Conservation (phyloP, 805 yeast species). For the Ogataea trehaloabstinens region DNA sequence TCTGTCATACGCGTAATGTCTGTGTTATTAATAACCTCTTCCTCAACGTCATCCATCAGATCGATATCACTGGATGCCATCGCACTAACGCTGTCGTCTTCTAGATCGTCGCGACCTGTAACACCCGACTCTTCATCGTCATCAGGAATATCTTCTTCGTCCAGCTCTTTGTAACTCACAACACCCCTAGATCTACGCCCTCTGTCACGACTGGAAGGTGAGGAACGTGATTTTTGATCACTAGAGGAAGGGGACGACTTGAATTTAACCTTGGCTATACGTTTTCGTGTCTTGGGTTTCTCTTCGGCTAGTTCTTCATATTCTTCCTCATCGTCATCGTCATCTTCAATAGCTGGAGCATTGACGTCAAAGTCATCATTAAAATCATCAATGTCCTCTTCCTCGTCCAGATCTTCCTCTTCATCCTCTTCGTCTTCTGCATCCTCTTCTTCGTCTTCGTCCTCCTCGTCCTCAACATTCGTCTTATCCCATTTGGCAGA, state of each 20-base stretch:
- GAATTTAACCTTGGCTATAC: background rate
- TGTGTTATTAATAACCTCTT: conserved; percentile 38
- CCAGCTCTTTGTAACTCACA: conserved; percentile 20
- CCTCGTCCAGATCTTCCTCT: conserved; percentile 11
- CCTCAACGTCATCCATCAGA: conserved; percentile 37
- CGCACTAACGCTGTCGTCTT: conserved; percentile 15
- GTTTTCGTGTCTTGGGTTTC: conserved; percentile 5
- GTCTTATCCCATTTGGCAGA: conserved; percentile 9
- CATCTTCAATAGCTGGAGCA: conserved; percentile 10
- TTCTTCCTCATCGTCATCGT: conserved; percentile 35
- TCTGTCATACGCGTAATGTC: conserved; percentile 54
- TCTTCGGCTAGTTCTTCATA: conserved; percentile 3
- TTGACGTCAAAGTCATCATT: conserved; percentile 17
- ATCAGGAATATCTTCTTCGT: conserved; percentile 21
- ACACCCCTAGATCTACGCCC: conserved; percentile 12
- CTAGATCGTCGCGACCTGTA: too few species aligned
- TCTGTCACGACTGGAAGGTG: conserved; percentile 1
- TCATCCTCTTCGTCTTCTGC: conserved; percentile 5
- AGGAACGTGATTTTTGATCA: conserved; percentile 3
- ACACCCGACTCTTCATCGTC: conserved; percentile 19
- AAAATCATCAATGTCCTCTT: conserved; percentile 21
- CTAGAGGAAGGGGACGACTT: background rate
- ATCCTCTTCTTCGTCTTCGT: conserved; percentile 13
- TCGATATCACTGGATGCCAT: conserved; percentile 6
- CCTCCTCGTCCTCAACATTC: conserved; percentile 14